Evolutionary conservation across 306 rosid species (phyloP).

Genomic region (Cicer chorassanicum): DNA sequence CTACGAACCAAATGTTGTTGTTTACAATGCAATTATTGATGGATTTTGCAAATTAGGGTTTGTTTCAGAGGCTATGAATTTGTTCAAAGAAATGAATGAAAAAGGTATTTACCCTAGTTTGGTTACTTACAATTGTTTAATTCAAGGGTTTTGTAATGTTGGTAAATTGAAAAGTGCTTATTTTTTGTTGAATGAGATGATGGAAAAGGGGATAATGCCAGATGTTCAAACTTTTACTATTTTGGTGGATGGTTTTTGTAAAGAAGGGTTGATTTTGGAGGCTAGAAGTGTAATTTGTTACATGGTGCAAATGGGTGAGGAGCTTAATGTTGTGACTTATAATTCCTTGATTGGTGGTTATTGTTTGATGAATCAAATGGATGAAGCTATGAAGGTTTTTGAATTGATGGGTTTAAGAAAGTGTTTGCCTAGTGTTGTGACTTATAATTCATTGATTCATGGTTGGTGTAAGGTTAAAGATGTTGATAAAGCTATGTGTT

Average conservation of each 20-base stretch:
- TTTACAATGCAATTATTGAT: constrained; percentile 43
- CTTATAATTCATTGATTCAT: constrained; percentile 44
- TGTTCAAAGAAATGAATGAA: constrained; percentile 46
- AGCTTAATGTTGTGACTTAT: constrained; percentile 51
- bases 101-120: constrained; percentile 37
- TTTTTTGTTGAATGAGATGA: constrained; percentile 46
- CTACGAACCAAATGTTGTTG: constrained; percentile 19
- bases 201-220: constrained; percentile 31
- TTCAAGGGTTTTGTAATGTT: constrained; percentile 41
- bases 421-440: constrained; percentile 39
- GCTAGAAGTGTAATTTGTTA: constrained; percentile 38
- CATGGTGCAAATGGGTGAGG: constrained; percentile 41
- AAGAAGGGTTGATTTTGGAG: constrained; percentile 40
- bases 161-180: constrained; percentile 42
- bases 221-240: constrained; percentile 44
- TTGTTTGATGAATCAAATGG: constrained; percentile 42
- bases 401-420: constrained; percentile 36
- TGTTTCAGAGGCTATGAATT: constrained; percentile 36
- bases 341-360: constrained; percentile 48
- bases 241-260: constrained; percentile 50
- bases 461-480: constrained; percentile 41
- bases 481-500: constrained; percentile 43
- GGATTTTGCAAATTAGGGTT: constrained; percentile 40
- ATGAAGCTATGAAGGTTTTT: constrained; percentile 40
- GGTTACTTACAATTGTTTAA: constrained; percentile 47